Conservation (phyloP, 768 basidiomycete genomes). For the Sarcodon aspratus region DNA sequence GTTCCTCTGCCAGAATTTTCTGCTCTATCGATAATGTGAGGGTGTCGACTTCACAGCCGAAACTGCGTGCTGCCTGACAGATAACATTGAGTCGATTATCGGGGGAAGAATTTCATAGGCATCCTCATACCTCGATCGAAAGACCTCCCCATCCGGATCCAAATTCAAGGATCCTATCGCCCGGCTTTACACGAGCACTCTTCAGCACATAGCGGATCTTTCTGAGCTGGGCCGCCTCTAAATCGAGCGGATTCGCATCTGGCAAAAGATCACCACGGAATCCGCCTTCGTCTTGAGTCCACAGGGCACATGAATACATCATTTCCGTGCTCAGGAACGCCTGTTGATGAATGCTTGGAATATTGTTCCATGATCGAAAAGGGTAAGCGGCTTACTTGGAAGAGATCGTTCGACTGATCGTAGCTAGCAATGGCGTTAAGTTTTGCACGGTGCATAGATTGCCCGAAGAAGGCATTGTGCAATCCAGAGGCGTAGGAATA, state of each 20-base stretch:
- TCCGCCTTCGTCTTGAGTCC: constrained; percentile 69
- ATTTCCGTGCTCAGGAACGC: constrained; percentile 77
- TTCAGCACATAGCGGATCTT: constrained; percentile 77
- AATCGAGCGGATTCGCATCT: constrained; percentile 32
- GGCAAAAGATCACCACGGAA: constrained; percentile 51
- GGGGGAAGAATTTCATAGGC: not conserved
- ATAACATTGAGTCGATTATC: constrained; percentile 1
- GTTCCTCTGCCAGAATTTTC: constrained; percentile 77
- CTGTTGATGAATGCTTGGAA: not conserved
- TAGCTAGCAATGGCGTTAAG: constrained; percentile 77
- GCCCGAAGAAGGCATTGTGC: constrained; percentile 61
- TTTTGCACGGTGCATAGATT: constrained; percentile 62
- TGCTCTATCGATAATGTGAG: constrained; percentile 84
- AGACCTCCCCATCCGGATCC: constrained; percentile 90
- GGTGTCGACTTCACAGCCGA: constrained; percentile 80
- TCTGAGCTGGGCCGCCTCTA: constrained; percentile 73
- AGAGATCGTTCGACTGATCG: constrained; percentile 88
- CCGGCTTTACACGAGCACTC: constrained; percentile 66
- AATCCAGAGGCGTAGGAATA: constrained; percentile 15
- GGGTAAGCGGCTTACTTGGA: constrained; percentile 30
- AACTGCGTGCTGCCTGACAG: constrained; percentile 42
- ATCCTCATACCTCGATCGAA: constrained; percentile 58
- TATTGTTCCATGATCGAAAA: not conserved
- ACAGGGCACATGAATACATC: constrained; percentile 92
- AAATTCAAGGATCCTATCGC: constrained; percentile 79